Conservation (phyloP, 768 basidiomycete species). For the Leucosporidium yakuticum region DNA sequence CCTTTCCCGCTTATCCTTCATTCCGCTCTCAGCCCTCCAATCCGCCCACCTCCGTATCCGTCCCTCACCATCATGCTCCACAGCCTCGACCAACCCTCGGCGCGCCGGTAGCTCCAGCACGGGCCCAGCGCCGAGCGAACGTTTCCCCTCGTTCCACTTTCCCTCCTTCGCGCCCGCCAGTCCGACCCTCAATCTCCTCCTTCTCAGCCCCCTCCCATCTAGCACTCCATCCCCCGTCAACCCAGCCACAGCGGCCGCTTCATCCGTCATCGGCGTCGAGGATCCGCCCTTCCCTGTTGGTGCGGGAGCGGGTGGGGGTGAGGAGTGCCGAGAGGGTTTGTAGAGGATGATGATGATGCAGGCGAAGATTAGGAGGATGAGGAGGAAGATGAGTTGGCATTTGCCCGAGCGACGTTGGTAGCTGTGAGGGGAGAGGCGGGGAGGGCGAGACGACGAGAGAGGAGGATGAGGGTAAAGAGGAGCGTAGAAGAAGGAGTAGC, state of each 20-base stretch:
- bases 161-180: no score
- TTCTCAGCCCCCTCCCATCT: not conserved
- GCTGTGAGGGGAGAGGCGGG: conserved; percentile 45
- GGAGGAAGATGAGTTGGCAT: conserved; percentile 85
- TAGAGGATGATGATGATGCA: conserved; percentile 82
- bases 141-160: no score
- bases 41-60: no score
- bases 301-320: not conserved
- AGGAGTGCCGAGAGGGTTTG: conserved; percentile 26
- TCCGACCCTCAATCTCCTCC: not conserved
- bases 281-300: no score
- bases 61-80: no score
- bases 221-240: not conserved
- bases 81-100: no score
- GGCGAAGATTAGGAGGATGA: conserved; percentile 81
- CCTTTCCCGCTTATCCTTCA: no score
- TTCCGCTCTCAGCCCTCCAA: no score
- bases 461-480: not conserved
- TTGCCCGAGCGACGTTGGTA: conserved; percentile 93
- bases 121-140: no score
- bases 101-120: no score
- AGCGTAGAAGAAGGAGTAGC: no score
- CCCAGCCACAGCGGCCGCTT: not conserved
- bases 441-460: not conserved
- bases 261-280: not conserved